Conservation (phyloP, 2,329 filamentous ascomycete genomes). For the Xylariaceae sp. region DNA sequence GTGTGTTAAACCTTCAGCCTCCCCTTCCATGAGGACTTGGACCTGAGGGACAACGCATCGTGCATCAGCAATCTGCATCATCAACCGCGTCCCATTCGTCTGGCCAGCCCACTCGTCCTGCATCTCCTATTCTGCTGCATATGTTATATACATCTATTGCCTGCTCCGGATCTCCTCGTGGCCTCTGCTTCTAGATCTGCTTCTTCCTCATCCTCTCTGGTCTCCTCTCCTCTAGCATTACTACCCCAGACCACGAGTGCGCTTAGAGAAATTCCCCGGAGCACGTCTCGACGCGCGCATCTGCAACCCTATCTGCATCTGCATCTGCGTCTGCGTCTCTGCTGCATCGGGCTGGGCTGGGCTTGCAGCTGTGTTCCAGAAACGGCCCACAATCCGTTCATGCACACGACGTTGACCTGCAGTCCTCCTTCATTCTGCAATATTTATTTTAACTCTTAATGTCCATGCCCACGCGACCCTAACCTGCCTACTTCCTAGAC, state of each 20-base stretch:
- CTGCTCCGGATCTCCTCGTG: neutral
- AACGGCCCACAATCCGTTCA: conserved; percentile 1
- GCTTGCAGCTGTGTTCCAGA: conserved; percentile 6
- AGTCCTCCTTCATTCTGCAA: conserved; percentile 2
- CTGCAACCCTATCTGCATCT: conserved; percentile 3
- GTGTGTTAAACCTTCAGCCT: neutral
- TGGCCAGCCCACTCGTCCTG: conserved; percentile 2
- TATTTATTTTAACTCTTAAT: neutral
- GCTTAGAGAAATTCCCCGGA: neutral
- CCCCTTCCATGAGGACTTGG: too few species aligned
- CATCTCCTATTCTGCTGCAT: conserved; percentile 1
- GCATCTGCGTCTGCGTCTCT: too few species aligned
- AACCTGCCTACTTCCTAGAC: conserved; percentile 1
- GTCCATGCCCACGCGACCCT: neutral
- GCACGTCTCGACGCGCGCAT: conserved; percentile 6
- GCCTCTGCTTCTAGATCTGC: neutral
- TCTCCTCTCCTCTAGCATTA: neutral
- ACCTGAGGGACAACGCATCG: conserved; percentile 14
- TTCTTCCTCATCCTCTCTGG: neutral
- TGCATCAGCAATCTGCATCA: conserved; percentile 11
- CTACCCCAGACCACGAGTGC: neutral
- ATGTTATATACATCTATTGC: conserved; percentile 7
- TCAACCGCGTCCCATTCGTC: conserved; percentile 8
- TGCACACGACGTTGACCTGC: conserved; percentile 10
- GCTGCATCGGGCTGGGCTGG: too few species aligned